phyloP scores from a whole-genome alignment of 805 yeast species.

The Candida adriatica region DNA sequence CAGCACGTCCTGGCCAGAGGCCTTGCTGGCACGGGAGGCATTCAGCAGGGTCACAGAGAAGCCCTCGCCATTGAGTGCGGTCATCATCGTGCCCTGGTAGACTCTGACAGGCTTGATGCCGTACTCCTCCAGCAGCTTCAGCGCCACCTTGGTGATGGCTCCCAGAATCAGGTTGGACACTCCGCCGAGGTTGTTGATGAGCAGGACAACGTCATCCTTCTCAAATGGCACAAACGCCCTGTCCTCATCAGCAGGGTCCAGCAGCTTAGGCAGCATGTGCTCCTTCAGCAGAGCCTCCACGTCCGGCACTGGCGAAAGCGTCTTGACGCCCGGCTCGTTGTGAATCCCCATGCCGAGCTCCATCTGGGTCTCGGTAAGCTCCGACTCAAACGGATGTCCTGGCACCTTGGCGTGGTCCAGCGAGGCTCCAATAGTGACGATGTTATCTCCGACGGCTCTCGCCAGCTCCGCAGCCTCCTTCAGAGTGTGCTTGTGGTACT shows the following conservation, averaged over 20 bases:
- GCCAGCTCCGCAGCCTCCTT: constrained; percentile 54
- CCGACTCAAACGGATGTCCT: constrained; percentile 55
- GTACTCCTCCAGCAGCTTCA: constrained; percentile 46
- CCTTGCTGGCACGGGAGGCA: constrained; percentile 42
- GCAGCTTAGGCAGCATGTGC: constrained; percentile 53
- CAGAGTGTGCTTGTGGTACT: constrained; percentile 36
- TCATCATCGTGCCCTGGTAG: constrained; percentile 73
- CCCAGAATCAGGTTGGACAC: constrained; percentile 73
- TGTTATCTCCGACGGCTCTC: constrained; percentile 46
- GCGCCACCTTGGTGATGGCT: constrained; percentile 59
- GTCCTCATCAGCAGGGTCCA: constrained; percentile 61
- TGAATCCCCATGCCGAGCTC: constrained; percentile 96
- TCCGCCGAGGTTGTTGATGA: constrained; percentile 87
- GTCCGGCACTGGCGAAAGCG: constrained; percentile 52
- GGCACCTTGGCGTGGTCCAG: constrained; percentile 89
- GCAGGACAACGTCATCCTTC: constrained; percentile 50
- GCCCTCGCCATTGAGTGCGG: constrained; percentile 90
- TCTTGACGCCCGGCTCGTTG: constrained; percentile 81
- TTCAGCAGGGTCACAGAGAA: constrained; percentile 80
- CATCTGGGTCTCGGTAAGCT: constrained; percentile 54
- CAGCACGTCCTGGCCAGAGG: constrained; percentile 34
- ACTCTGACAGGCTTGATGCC: constrained; percentile 59
- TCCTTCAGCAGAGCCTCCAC: constrained; percentile 51
- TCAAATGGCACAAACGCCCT: constrained; percentile 73
- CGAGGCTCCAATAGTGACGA: constrained; percentile 86